Conservation (phyloP, 2,329 filamentous ascomycete genomes). For the Ascocoryne sarcoides region DNA sequence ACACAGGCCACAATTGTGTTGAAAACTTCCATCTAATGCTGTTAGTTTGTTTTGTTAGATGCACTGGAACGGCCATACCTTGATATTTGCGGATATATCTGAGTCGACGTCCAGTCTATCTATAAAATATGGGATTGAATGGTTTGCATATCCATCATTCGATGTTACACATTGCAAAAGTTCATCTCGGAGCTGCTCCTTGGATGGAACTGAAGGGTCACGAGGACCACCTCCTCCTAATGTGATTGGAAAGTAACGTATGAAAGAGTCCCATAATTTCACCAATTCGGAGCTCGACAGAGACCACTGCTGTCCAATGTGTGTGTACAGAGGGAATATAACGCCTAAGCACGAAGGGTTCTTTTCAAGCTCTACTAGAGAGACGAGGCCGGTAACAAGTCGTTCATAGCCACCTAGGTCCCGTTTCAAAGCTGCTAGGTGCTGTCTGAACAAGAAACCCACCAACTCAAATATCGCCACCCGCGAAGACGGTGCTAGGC, state of each 20-base stretch:
- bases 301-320: slow-evolving; percentile 17
- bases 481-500: slow-evolving; percentile 16
- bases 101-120: slow-evolving; percentile 18
- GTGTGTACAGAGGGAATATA: slow-evolving; percentile 20
- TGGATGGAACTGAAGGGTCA: slow-evolving; percentile 11
- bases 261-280: slow-evolving; percentile 21
- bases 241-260: slow-evolving; percentile 25
- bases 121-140: slow-evolving; percentile 18
- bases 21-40: slow-evolving; percentile 21
- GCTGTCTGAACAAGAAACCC: slow-evolving; percentile 11
- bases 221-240: slow-evolving; percentile 11
- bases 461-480: slow-evolving; percentile 17
- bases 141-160: slow-evolving; percentile 19
- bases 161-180: slow-evolving; percentile 23
- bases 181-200: slow-evolving; percentile 17
- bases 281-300: slow-evolving; percentile 9
- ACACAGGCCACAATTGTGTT: slow-evolving; percentile 16
- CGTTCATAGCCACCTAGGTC: slow-evolving; percentile 9
- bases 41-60: slow-evolving; percentile 11
- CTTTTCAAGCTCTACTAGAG: slow-evolving; percentile 23
- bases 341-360: slow-evolving; percentile 20
- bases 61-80: slow-evolving; percentile 16
- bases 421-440: slow-evolving; percentile 10
- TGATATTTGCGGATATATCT: slow-evolving; percentile 22
- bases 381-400: slow-evolving; percentile 19